Percentiles rank a stretch among this genome's conserved stretches.
Conservation (phyloP, 1,139 yeast species). For the Kodamaea fungicola region DNA sequence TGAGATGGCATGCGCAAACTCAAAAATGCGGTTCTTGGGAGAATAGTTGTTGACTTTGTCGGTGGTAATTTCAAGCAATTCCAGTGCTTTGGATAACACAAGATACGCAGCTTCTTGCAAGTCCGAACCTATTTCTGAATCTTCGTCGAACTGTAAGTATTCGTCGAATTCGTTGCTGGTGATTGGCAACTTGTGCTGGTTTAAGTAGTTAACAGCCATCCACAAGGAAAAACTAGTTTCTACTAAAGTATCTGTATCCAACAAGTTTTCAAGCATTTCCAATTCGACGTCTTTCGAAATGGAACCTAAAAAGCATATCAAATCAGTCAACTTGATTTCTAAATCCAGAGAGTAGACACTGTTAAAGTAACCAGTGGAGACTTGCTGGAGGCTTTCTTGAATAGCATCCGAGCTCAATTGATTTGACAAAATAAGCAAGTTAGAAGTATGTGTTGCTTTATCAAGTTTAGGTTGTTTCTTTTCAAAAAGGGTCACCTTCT, state of each 20-base stretch:
- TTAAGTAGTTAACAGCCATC: conserved; percentile 25
- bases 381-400: conserved; percentile 1
- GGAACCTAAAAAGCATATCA: conserved; percentile 8
- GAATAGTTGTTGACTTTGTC: conserved; percentile 6
- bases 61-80: conserved; percentile 18
- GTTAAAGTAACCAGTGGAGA: conserved; percentile 6
- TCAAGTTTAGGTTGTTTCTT: conserved; percentile 1
- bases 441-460: conserved; percentile 14
- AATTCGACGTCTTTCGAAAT: conserved; percentile 5
- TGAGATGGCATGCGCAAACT: conserved; percentile 28
- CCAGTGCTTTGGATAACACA: conserved; percentile 25
- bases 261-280: conserved; percentile 9
- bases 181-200: conserved; percentile 1
- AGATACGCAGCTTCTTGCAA: conserved; percentile 19
- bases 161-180: conserved; percentile 15
- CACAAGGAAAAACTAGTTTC: conserved; percentile 20
- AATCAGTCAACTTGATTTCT: conserved; percentile 8
- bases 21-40: conserved; percentile 8
- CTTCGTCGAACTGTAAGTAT: conserved; percentile 20
- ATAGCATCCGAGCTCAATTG: neutral
- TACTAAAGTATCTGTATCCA: conserved; percentile 5
- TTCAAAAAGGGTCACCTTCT: conserved; percentile 19
- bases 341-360: conserved; percentile 7
- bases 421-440: conserved; percentile 17
- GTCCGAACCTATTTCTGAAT: conserved; percentile 7